Evolutionary conservation across 2,329 filamentous ascomycete species (phyloP), one percentile per base, ranked within the genome.

Genomic region (Rhynchosporium secalis): DNA sequence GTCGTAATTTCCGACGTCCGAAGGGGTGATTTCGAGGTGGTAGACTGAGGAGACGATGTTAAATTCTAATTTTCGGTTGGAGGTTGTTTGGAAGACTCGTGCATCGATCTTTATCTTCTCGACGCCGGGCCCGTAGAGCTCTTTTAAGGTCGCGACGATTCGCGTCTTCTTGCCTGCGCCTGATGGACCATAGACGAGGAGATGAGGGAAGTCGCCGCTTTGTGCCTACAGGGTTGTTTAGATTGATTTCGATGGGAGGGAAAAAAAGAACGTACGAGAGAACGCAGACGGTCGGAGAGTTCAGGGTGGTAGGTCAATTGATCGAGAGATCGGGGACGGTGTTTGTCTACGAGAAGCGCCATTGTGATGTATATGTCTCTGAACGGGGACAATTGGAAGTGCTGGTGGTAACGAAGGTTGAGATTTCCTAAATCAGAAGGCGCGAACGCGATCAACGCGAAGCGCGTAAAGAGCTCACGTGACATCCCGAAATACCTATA

Each of bases 61-160:
- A 84, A 99, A 99, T 78, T 99, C 95, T 71, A 99, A 88, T 78
- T 99, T 99, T 75, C 95, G 92, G 77, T 96, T 98, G 73, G 89
- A 90, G 28, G 87, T 93, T 1, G 95, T 98, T 77, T 96, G 93
- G 80, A 99, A 99, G 63, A 97, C 90, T 67, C 95, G 90, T 12
- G 92, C 91, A 75, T 99, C 95, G 78, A 99, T 98, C 80, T 98
- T 98, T 83, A 99, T 99, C 83, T 97, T 98, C 74, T 99, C 96
- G n/a, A 96, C 95, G 48, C 95, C 94, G 0, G 94, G 88, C 0
- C 95, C 95, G 76, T 95, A 99, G 7, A 99, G 83, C 74, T 97
- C 94, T 76, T 96, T 96, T 3, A 99, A 80, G 0, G 94, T 98
- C 15, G 95, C 93, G 20, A 97, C 92, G 69, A 98, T 96, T 48